Evolutionary conservation across 768 basidiomycete species (phyloP), one percentile per base, ranked within the genome.

Genomic region (Cubamyces lactineus): DNA sequence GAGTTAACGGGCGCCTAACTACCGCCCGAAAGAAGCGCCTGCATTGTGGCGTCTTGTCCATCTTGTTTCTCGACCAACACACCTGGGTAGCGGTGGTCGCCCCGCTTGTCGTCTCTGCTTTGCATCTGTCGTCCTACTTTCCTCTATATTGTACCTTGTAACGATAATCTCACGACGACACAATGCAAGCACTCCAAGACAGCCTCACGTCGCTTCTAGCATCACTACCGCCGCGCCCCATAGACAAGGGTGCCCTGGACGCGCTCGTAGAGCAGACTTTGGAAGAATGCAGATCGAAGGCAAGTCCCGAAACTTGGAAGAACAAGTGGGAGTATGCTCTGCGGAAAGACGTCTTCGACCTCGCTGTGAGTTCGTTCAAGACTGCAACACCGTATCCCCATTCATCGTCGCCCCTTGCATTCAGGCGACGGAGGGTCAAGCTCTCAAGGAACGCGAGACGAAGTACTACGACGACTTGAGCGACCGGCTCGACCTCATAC

Each of bases 271-370:
- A 72, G 34, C 74, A 74, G 30, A 79, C 80, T 2, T 68, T 90
- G 24, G 63, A 64, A 30, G 77, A 82, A 21, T 75, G 81, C 1
- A 76, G 75, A 39, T 67, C 68, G 41, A 78, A 77, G 52, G 59
- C 59, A 38, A 81, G 82, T 7, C 69, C 78, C 3, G 91, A 92
- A 52, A 87, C 84, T 61, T 76, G 82, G 61, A 88, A 85, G 72
- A 84, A 82, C 48, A 84, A 85, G 67, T 93, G 92, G 91, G 92
- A 93, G 69, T 84, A 84, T 65, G 74, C 86, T 41, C 75, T 92
- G 38, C 84, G 84, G 76, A 84, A 84, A 64, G 89, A 91, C 69
- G 80, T 92, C 47, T 89, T 91, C 70, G 76, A 76, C 49, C 78
- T 91, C 63, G 89, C 90, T 53, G 92, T 92, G 67, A 68, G 85